Evolutionary conservation across 2,329 filamentous ascomycete species (phyloP).

Genomic region (Diaporthe aspalathi): DNA sequence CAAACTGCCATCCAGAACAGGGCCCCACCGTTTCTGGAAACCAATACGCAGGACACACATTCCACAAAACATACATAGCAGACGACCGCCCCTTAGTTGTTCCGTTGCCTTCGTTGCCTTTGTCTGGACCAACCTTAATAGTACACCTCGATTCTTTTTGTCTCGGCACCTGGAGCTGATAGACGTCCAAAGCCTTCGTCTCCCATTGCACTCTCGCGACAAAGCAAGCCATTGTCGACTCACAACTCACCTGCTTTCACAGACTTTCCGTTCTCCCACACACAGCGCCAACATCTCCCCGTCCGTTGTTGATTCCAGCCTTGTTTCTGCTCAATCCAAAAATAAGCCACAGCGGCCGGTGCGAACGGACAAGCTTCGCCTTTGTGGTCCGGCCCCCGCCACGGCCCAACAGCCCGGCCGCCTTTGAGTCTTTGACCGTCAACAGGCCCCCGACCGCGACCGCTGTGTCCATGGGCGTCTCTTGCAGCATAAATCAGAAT

Average conservation of each 20-base stretch:
- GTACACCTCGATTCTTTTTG: neutral
- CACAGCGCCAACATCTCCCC: neutral
- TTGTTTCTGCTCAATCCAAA: neutral
- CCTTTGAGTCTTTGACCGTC: slow-evolving; percentile 6
- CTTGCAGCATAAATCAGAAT: slow-evolving; percentile 34
- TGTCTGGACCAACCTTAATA: no score
- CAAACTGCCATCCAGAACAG: neutral
- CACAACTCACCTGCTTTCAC: neutral
- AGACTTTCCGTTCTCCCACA: neutral
- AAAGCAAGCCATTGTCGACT: neutral
- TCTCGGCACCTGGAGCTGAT: neutral
- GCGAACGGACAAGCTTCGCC: slow-evolving; percentile 24
- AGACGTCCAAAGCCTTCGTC: neutral
- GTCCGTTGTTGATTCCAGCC: neutral
- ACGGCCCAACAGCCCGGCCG: slow-evolving; percentile 10
- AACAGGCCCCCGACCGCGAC: neutral
- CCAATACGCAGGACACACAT: slow-evolving; percentile 10
- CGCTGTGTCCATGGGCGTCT: slow-evolving; percentile 18
- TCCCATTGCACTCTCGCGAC: neutral
- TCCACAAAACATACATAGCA: neutral
- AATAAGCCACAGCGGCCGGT: slow-evolving; percentile 13
- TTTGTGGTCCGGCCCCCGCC: slow-evolving; percentile 3
- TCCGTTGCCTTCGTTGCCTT: neutral
- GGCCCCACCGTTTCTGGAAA: slow-evolving; percentile 1
- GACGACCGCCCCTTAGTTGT: slow-evolving; percentile 2